Conservation (phyloP, 768 basidiomycete genomes). For the Grammothele lineata region DNA sequence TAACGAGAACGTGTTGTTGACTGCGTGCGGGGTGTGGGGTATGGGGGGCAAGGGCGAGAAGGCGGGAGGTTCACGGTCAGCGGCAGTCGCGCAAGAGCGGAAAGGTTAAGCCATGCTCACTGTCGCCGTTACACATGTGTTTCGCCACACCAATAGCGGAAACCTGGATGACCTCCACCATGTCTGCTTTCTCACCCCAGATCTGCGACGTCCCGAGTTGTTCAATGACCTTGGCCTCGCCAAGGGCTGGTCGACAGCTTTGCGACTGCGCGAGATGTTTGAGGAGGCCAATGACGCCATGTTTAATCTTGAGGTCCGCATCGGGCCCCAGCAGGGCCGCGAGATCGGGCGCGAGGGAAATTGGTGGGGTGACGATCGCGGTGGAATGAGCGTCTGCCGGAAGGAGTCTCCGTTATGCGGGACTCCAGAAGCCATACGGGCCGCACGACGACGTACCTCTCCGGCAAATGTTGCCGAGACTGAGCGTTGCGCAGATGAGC, state of each 20-base stretch:
- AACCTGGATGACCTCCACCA: slow-evolving; percentile 84
- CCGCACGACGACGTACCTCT: slow-evolving; percentile 47
- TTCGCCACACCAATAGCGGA: slow-evolving; percentile 86
- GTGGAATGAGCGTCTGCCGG: slow-evolving; percentile 52
- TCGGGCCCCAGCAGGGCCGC: slow-evolving; percentile 55
- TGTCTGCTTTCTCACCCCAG: slow-evolving; percentile 71
- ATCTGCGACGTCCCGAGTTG: slow-evolving; percentile 57
- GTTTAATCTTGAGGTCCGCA: slow-evolving; percentile 79
- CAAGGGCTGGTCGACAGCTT: slow-evolving; percentile 55
- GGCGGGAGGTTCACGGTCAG: too few species aligned
- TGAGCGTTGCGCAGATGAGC: slow-evolving; percentile 76
- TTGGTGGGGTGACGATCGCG: slow-evolving; percentile 44
- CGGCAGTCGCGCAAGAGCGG: background rate
- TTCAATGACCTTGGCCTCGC: slow-evolving; percentile 59
- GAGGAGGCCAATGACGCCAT: slow-evolving; percentile 81
- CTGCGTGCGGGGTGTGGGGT: slow-evolving; percentile 23
- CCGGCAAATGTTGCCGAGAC: slow-evolving; percentile 77
- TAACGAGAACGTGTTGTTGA: slow-evolving; percentile 46
- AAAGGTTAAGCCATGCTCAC: slow-evolving; percentile 38
- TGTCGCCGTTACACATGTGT: slow-evolving; percentile 74
- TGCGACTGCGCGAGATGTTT: slow-evolving; percentile 75
- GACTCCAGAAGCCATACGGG: background rate
- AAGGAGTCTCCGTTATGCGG: slow-evolving; percentile 6
- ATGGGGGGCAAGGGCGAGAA: background rate
- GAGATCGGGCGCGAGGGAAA: slow-evolving; percentile 63